These are phyloP conservation scores for Phoenix roebelenii DNA, from an alignment of 176 grass and related monocot species.

Conservation along the genomic window DNA sequence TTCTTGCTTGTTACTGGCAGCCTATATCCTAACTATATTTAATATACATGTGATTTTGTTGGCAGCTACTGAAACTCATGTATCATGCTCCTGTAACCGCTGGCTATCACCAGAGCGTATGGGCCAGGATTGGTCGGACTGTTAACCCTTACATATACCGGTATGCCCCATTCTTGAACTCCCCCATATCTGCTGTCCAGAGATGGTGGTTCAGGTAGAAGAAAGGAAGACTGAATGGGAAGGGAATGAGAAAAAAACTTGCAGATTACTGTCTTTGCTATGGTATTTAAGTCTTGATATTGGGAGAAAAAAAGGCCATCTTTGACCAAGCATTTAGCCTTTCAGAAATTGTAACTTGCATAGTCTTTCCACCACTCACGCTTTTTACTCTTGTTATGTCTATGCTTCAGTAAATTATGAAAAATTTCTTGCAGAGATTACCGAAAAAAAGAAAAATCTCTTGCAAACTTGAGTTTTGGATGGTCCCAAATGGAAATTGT, in stretches of 20 bases:
- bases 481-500: no score
- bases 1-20: not conserved
- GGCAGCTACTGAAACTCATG: slow-evolving; percentile 89
- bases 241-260: not conserved
- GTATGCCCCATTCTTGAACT: slow-evolving; percentile 72
- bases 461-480: no score
- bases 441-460: no score
- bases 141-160: slow-evolving; percentile 53
- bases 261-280: no score
- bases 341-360: no score
- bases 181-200: slow-evolving; percentile 63
- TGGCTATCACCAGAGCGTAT: slow-evolving; percentile 71
- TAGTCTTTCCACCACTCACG: no score
- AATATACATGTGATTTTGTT: not conserved
- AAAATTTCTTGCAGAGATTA: no score
- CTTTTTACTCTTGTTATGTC: no score
- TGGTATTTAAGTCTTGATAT: no score
- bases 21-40: not conserved
- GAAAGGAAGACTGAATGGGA: not conserved
- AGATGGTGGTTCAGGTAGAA: slow-evolving; percentile 98
- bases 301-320: no score
- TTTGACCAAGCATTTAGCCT: no score
- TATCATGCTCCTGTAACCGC: slow-evolving; percentile 75
- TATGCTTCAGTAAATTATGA: no score
- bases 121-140: slow-evolving; percentile 72